These are phyloP conservation scores for Marasmius tenuissimus DNA, from an alignment of 1,284 basidiomycete genomes.

Conservation along the genomic window DNA sequence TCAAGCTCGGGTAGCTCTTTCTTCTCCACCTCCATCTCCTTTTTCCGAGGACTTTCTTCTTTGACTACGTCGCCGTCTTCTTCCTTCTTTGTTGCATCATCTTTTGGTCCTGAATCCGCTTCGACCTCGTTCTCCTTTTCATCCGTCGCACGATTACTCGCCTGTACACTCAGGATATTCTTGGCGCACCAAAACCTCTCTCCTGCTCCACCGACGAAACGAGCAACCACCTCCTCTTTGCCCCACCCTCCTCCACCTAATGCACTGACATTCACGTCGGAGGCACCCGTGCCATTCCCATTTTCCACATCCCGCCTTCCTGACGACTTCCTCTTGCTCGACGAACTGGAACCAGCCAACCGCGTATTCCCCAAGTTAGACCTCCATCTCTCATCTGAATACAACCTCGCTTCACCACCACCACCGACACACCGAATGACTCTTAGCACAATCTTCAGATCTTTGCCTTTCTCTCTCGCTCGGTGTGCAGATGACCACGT, in stretches of 20 bases:
- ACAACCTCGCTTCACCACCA: slow-evolving; percentile 15
- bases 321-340: not conserved
- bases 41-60: slow-evolving; percentile 9
- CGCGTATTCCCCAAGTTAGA: slow-evolving; percentile 6
- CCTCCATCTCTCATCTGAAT: slow-evolving; percentile 12
- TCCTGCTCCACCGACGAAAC: slow-evolving; percentile 51
- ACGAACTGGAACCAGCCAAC: slow-evolving; percentile 16
- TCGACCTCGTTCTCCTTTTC: slow-evolving; percentile 14
- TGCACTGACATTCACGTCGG: slow-evolving; percentile 14
- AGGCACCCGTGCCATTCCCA: not conserved
- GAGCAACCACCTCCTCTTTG: slow-evolving; percentile 45
- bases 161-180: not conserved
- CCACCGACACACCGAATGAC: slow-evolving; percentile 49
- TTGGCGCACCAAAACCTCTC: slow-evolving; percentile 32
- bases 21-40: slow-evolving; percentile 20
- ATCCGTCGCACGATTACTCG: slow-evolving; percentile 2
- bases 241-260: slow-evolving; percentile 19
- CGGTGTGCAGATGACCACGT: slow-evolving; percentile 57
- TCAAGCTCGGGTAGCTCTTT: slow-evolving; percentile 27
- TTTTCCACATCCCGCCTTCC: not conserved
- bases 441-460: slow-evolving; percentile 54
- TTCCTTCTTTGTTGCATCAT: slow-evolving; percentile 15
- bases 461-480: slow-evolving; percentile 52
- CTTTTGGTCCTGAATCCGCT: slow-evolving; percentile 5
- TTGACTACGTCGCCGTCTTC: slow-evolving; percentile 13